Evolutionary conservation across 2,329 filamentous ascomycete genomes (phyloP).

Genomic region (Colletotrichum tropicale): DNA sequence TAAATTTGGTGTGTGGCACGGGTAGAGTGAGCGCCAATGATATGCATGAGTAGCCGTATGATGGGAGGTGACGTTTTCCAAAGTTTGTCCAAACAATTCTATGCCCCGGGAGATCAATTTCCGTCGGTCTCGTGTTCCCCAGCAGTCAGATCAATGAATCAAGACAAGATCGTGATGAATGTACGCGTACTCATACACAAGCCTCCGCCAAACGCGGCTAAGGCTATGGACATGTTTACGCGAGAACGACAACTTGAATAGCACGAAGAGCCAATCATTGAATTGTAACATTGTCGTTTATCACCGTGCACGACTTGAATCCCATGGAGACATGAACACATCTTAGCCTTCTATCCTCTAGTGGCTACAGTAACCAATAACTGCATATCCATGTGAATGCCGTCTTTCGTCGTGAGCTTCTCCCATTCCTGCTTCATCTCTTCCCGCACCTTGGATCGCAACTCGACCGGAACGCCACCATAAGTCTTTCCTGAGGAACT

Average conservation of each 20-base stretch:
- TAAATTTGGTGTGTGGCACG: background rate
- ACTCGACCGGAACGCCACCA: background rate
- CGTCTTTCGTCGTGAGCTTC: background rate
- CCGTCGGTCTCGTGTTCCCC: background rate
- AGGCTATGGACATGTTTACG: background rate
- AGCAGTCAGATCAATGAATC: background rate
- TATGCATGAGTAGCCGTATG: background rate
- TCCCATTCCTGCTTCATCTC: constrained; percentile 6
- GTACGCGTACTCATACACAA: background rate
- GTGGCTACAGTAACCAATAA: background rate
- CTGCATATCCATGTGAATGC: background rate
- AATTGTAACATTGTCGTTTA: background rate
- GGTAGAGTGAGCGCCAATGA: background rate
- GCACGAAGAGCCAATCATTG: background rate
- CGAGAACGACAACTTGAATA: background rate
- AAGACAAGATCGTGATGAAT: background rate
- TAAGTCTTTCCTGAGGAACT: background rate
- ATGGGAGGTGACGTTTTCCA: background rate
- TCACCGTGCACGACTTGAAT: background rate
- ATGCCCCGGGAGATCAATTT: background rate
- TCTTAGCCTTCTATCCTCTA: background rate
- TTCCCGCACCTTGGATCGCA: background rate
- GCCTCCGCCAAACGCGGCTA: background rate
- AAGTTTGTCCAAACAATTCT: background rate
- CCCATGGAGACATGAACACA: background rate